Evolutionary conservation across 148 eudicot species (phyloP).

Genomic region (Talinum fruticosum): DNA sequence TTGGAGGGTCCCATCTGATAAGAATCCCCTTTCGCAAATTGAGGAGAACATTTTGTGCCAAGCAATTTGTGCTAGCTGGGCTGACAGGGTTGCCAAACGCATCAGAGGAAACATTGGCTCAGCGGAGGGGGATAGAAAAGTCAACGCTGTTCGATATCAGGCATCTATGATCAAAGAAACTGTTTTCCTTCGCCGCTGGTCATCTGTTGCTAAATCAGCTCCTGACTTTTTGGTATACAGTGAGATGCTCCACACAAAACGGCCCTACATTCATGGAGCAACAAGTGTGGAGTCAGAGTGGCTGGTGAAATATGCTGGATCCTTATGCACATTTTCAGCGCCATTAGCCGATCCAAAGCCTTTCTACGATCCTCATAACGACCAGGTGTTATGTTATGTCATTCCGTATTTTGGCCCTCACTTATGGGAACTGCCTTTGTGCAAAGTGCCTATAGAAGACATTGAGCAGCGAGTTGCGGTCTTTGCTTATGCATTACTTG

Average conservation of each 20-base stretch:
- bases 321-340: constrained; percentile 56
- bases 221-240: constrained; percentile 81
- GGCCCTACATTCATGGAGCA: constrained; percentile 74
- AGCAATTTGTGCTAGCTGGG: constrained; percentile 98
- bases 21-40: constrained; percentile 38
- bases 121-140: constrained; percentile 49
- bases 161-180: constrained; percentile 55
- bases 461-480: constrained; percentile 39
- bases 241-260: constrained; percentile 54
- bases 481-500: constrained; percentile 75
- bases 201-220: constrained; percentile 54
- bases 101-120: constrained; percentile 29
- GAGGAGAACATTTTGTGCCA: constrained; percentile 79
- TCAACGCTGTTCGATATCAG: constrained; percentile 60
- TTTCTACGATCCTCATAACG: constrained; percentile 48
- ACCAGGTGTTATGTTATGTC: constrained; percentile 58
- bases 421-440: constrained; percentile 61
- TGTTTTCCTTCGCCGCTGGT: constrained; percentile 70
- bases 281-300: constrained; percentile 70
- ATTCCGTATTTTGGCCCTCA: constrained; percentile 64
- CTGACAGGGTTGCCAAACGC: constrained; percentile 83
- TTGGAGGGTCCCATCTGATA: constrained; percentile 51
- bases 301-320: constrained; percentile 66
- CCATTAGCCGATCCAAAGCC: constrained; percentile 63
- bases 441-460: constrained; percentile 55